Evolutionary conservation across 768 basidiomycete genomes (phyloP).

Genomic region (Tricholoma sp.): DNA sequence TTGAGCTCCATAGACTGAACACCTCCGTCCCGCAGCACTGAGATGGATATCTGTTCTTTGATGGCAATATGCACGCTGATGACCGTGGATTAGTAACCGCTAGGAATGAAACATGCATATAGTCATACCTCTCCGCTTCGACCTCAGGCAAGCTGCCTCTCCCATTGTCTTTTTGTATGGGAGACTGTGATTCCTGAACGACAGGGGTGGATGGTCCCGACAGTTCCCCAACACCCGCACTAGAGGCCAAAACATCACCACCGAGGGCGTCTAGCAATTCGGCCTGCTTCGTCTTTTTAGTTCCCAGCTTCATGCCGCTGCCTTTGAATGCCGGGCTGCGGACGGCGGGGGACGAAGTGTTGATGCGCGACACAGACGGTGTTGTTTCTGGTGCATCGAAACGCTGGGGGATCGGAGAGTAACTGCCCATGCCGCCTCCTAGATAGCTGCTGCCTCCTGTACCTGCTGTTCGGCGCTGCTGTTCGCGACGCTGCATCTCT

Average conservation of each 20-base stretch:
- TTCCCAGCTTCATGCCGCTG: constrained; percentile 93
- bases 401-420: constrained; percentile 60
- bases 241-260: constrained; percentile 59
- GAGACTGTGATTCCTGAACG: constrained; percentile 36
- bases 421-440: constrained; percentile 65
- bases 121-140: constrained; percentile 62
- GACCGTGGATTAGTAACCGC: not conserved
- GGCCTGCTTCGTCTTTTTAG: constrained; percentile 86
- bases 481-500: constrained; percentile 95
- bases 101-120: not conserved
- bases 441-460: constrained; percentile 52
- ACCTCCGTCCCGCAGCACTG: constrained; percentile 87
- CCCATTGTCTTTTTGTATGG: constrained; percentile 40
- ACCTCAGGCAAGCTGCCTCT: constrained; percentile 72
- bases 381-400: constrained; percentile 61
- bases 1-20: constrained; percentile 86
- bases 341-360: constrained; percentile 36
- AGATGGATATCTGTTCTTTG: constrained; percentile 77
- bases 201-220: constrained; percentile 45
- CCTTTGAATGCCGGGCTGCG: constrained; percentile 86
- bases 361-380: constrained; percentile 32
- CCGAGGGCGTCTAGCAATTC: constrained; percentile 87
- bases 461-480: constrained; percentile 68
- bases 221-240: constrained; percentile 34
- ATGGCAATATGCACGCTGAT: constrained; percentile 80